Conservation (phyloP, 2,329 filamentous ascomycete species). For the Epichloe sibirici region DNA sequence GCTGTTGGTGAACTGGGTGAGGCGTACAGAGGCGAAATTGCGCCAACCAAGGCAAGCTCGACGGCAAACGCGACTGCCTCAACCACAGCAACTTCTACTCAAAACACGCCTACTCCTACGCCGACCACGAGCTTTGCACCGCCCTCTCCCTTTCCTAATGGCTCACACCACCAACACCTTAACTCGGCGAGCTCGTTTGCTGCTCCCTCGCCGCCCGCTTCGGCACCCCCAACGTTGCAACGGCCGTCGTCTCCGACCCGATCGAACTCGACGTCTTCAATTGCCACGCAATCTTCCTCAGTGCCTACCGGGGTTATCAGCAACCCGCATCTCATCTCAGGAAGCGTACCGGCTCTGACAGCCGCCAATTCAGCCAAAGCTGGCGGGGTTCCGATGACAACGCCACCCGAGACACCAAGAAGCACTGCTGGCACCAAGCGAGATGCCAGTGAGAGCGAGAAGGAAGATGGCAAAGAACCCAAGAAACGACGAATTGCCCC, state of each 20-base stretch:
- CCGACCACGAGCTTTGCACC: constrained; percentile 52
- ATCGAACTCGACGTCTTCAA: constrained; percentile 75
- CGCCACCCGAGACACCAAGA: constrained; percentile 78
- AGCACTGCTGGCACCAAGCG: constrained; percentile 37
- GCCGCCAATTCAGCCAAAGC: constrained; percentile 57
- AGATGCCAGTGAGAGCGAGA: constrained; percentile 43
- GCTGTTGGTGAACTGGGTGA: constrained; percentile 73
- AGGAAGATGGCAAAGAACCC: constrained; percentile 39
- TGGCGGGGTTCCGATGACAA: constrained; percentile 61
- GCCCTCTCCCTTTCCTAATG: constrained; percentile 42
- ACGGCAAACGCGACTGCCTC: constrained; percentile 24
- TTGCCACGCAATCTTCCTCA: constrained; percentile 51
- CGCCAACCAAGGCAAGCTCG: constrained; percentile 33
- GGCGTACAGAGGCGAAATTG: constrained; percentile 57
- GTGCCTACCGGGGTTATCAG: constrained; percentile 47
- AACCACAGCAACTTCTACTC: constrained; percentile 34
- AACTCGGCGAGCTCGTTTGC: constrained; percentile 45
- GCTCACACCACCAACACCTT: constrained; percentile 41
- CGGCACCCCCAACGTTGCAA: constrained; percentile 45
- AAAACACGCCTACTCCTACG: constrained; percentile 59
- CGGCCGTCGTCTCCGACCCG: constrained; percentile 68
- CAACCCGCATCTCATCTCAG: constrained; percentile 67
- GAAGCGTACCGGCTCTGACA: constrained; percentile 64
- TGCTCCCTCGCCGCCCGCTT: constrained; percentile 42
- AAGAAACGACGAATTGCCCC: constrained; percentile 64